Base-by-base conservation (phyloP, 2,329 filamentous ascomycete genomes). In the Clonostachys byssicola region DNA sequence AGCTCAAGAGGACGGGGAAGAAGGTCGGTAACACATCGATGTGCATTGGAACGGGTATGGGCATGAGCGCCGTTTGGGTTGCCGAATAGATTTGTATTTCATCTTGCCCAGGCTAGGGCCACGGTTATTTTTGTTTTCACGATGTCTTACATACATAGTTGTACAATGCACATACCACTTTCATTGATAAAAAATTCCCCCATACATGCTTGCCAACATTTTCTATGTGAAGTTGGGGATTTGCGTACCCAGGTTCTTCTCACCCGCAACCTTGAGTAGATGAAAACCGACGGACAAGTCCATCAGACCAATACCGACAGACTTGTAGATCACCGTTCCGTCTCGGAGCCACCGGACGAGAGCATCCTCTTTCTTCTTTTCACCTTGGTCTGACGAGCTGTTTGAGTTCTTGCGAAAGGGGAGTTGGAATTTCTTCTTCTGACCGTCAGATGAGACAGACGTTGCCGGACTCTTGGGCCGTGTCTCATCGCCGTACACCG, bases 1-100 rank as follows among this genome's bases (percentile, higher is more conserved):
- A 97, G 80, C 73, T 97, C 58, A 87, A 82, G 78, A 78, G 92
- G 64, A 94, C 83, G 46, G 83, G 85, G 49, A 80, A 94, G 78
- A 88, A 88, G 78, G 73, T 97, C 51, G 94, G 94, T 45, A 83
- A 96, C 40, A 96, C 90, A 33, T 92, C 87, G 67, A 97, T 97
- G 94, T 99, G 94, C 65, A 74, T 97, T 44, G 94, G 92, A 45
- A 97, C 92, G 3, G 92, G 91, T 46, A 97, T 97, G 94, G 92
- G 92, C 45, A 95, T 96, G 90, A 92, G 91, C 48, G 90, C 92
- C 51, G 86, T 96, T 50, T 96, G 92, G 91, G 92, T 96, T 55
- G 89, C 90, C 4, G 92, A 96, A 76, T 95, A 89, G 54, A 51
- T 13, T 30, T 30, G 9, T 30, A 10, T 30, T 30, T 30, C 8